Percentiles rank a stretch among this genome's conserved stretches.
phyloP scores from a whole-genome alignment of 371 early-diverging fungal species.

The Rhizopus sp. region DNA sequence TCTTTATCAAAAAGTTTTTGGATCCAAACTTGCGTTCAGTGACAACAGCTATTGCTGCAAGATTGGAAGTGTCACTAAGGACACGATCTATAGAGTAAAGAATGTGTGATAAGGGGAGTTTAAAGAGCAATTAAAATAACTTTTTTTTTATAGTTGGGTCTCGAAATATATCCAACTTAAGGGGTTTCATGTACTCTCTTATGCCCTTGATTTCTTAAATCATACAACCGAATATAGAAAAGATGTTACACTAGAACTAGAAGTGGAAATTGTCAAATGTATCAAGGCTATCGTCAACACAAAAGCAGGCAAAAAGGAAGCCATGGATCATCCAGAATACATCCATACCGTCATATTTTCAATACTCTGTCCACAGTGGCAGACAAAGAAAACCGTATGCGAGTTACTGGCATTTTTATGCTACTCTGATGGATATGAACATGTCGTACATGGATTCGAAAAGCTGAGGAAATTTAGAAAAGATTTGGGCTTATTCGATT shows the following conservation, averaged over 20 bases:
- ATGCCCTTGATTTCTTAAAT: conserved; percentile 57
- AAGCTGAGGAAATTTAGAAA: conserved; percentile 47
- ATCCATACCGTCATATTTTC: conserved; percentile 73
- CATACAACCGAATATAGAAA: conserved; percentile 40
- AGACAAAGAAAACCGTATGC: conserved; percentile 72
- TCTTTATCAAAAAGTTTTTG: conserved; percentile 45
- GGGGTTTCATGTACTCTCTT: conserved; percentile 64
- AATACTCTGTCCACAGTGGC: conserved; percentile 68
- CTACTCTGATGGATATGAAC: conserved; percentile 72
- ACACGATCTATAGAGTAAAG: conserved; percentile 48
- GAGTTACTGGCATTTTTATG: conserved; percentile 80
- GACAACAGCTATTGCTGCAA: conserved; percentile 35
- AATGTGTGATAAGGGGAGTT: conserved; percentile 1
- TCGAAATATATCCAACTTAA: conserved; percentile 64
- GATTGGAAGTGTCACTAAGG: conserved; percentile 48
- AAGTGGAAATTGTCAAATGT: conserved; percentile 74
- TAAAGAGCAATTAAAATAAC: neutral
- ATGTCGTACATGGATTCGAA: conserved; percentile 61
- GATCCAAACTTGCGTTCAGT: conserved; percentile 42
- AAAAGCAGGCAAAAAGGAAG: conserved; percentile 70
- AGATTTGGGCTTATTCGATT: conserved; percentile 65
- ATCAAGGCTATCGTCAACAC: conserved; percentile 73
- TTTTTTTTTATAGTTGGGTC: conserved; percentile 36
- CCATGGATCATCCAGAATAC: conserved; percentile 62
- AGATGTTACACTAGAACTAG: conserved; percentile 64